Conservation (phyloP, 257 asterid genomes). For the Nicotiana tabacum region DNA sequence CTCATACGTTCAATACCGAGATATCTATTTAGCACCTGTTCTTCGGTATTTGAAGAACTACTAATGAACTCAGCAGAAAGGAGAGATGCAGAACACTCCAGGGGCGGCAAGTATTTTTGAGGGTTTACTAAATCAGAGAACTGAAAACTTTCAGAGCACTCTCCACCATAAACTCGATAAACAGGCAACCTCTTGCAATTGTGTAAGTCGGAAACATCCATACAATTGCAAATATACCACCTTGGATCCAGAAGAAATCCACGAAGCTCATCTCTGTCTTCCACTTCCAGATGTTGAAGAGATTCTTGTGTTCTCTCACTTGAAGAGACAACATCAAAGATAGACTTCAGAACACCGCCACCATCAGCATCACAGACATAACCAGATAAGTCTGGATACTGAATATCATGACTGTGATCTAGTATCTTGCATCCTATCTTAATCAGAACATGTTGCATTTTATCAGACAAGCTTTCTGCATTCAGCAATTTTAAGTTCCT, state of each 20-base stretch:
- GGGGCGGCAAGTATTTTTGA: conserved; percentile 70
- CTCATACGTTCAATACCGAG: conserved; percentile 70
- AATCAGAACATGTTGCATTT: conserved; percentile 57
- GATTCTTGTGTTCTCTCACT: conserved; percentile 44
- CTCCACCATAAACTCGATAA: conserved; percentile 63
- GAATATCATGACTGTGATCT: conserved; percentile 41
- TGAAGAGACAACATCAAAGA: conserved; percentile 62
- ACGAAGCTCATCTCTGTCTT: conserved; percentile 83
- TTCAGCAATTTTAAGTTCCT: conserved; percentile 58
- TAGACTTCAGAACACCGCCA: conserved; percentile 67
- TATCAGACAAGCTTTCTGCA: conserved; percentile 50
- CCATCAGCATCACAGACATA: conserved; percentile 71
- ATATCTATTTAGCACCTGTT: conserved; percentile 65
- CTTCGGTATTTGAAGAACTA: conserved; percentile 59
- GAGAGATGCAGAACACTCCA: conserved; percentile 61
- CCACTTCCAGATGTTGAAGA: conserved; percentile 62
- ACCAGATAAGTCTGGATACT: conserved; percentile 64
- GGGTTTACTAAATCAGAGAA: conserved; percentile 78
- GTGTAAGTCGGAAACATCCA: conserved; percentile 71
- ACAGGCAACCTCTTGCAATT: conserved; percentile 91
- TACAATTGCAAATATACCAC: conserved; percentile 68
- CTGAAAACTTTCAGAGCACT: conserved; percentile 44
- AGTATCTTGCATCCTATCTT: conserved; percentile 85
- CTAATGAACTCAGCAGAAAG: conserved; percentile 53
- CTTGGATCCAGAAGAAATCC: conserved; percentile 66